Base-by-base conservation (phyloP, 2,329 filamentous ascomycete genomes). In the Aspergillus hiratsukae region DNA sequence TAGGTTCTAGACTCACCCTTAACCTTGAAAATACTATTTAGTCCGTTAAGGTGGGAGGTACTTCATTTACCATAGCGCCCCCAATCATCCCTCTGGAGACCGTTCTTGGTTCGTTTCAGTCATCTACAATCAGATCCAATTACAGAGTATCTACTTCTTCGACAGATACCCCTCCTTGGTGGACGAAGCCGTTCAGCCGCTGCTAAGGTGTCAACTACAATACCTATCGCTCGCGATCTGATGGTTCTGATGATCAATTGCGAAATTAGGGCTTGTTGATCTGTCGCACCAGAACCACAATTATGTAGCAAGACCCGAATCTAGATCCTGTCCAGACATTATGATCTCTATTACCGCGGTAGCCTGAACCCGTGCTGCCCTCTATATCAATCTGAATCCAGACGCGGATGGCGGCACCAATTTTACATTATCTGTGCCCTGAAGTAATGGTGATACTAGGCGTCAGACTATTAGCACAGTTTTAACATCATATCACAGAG, bases 261-360 rank as follows among this genome's bases (percentile, higher is more conserved):
- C 50, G 52, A 58, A 61, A 58, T 60, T 63, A 56, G 53, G 45
- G 21, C 35, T 46, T 52, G 61, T 58, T 59, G 59, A 63, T 63
- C 61, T 51, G 48, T 60, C 54, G 57, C 59, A 55, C 57, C 61
- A 52, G 59, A 61, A 53, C 55, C 40, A 17, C 37, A 51, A 53
- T 28, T 49, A 27, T 29, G 29, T 27, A 43, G 45, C 48, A 54
- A 41, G 48, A 54, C 27, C 50, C 41, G 46, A 43, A 37, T 56
- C 55, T 54, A 61, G 54, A 51, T 25, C 51, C 53, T 54, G 59
- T 56, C 57, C 53, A 61, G 51, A 48, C 14, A 41, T 50, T 17
- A 37, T 3, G 14, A 37, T 17, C 14, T 7, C 14, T 41, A 52
- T 53, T 59, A 53, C 52, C 58, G 52, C 56, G 54, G 48, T 52